Evolutionary conservation across 2,329 filamentous ascomycete genomes (phyloP).

Genomic region (Rhexocercosporidium sp.): DNA sequence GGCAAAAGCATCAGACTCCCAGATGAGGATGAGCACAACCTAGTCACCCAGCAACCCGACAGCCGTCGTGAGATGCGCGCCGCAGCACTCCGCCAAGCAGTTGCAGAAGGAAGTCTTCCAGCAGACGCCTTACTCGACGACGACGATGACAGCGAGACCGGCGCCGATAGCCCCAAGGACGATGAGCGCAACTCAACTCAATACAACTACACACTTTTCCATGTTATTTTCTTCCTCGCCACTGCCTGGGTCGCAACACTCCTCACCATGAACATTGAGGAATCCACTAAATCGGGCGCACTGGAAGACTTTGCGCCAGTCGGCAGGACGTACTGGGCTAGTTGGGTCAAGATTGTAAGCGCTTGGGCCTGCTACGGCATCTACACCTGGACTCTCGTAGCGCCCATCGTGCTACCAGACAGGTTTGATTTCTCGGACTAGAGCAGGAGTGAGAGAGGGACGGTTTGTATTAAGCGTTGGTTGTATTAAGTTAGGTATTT

Average conservation of each 20-base stretch:
- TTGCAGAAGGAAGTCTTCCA: slow-evolving; percentile 90
- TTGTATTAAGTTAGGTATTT: neutral
- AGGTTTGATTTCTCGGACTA: slow-evolving; percentile 69
- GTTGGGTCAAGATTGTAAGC: slow-evolving; percentile 98
- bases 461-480: neutral
- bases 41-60: slow-evolving; percentile 83
- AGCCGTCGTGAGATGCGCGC: slow-evolving; percentile 89
- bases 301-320: slow-evolving; percentile 86
- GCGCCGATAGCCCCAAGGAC: slow-evolving; percentile 70
- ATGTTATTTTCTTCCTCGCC: slow-evolving; percentile 95
- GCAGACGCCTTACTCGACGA: slow-evolving; percentile 81
- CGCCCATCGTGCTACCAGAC: slow-evolving; percentile 84
- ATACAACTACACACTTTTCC: slow-evolving; percentile 96
- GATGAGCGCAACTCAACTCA: slow-evolving; percentile 90
- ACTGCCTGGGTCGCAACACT: slow-evolving; percentile 96
- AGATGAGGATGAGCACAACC: slow-evolving; percentile 82
- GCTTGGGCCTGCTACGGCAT: slow-evolving; percentile 96
- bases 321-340: slow-evolving; percentile 93
- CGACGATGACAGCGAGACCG: slow-evolving; percentile 65
- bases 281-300: slow-evolving; percentile 60
- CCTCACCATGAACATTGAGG: slow-evolving; percentile 78
- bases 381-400: slow-evolving; percentile 91
- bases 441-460: neutral
- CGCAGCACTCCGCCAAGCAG: slow-evolving; percentile 86
- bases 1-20: slow-evolving; percentile 64